These are phyloP conservation scores for Claviceps arundinis DNA, from an alignment of 2,329 filamentous ascomycete genomes.

Conservation along the genomic window DNA sequence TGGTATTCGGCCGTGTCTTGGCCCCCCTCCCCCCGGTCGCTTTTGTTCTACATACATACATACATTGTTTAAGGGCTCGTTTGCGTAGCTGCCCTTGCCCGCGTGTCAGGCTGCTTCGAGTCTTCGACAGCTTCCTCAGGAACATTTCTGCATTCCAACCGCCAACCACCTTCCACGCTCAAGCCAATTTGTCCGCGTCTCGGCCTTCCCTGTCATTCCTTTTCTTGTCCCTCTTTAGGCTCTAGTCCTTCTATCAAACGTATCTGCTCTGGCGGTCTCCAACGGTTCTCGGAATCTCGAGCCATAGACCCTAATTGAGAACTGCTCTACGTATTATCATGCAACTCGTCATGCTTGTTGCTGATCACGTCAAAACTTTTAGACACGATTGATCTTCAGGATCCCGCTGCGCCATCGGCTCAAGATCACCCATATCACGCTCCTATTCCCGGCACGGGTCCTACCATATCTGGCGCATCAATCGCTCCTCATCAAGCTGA, in stretches of 20 bases:
- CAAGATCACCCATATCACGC: conserved; percentile 51
- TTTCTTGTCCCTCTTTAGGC: neutral
- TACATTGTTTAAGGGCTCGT: conserved; percentile 3
- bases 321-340: neutral
- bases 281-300: neutral
- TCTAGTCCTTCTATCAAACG: neutral
- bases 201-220: neutral
- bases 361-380: conserved; percentile 5
- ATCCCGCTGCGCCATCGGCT: conserved; percentile 67
- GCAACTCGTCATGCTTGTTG: neutral
- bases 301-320: neutral
- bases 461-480: conserved; percentile 27
- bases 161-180: conserved; percentile 5
- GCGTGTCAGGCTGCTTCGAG: neutral
- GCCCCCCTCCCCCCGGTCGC: neutral
- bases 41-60: neutral
- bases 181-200: neutral
- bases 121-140: neutral
- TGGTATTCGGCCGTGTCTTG: neutral
- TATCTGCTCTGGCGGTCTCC: neutral
- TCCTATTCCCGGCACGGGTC: conserved; percentile 20
- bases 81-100: conserved; percentile 4
- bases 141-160: conserved; percentile 14
- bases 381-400: conserved; percentile 95
- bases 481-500: conserved; percentile 75